These are phyloP conservation scores for Begonia peltatifolia DNA, from an alignment of 306 rosid species.

Conservation along the genomic window DNA sequence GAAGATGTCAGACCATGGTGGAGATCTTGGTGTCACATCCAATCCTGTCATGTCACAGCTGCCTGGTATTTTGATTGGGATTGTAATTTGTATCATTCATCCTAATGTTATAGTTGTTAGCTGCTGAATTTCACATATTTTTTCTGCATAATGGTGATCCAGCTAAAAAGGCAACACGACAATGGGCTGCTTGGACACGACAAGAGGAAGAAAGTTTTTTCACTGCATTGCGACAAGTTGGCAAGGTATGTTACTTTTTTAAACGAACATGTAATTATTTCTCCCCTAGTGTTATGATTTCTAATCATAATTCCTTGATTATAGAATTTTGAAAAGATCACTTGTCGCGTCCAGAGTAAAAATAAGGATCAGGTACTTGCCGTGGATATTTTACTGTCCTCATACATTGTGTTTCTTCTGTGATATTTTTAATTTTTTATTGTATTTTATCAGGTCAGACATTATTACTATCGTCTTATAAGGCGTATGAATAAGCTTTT, in stretches of 20 bases:
- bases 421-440: neutral
- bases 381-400: constrained; percentile 4
- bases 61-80: constrained; percentile 36
- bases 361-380: constrained; percentile 76
- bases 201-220: constrained; percentile 98
- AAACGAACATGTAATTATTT: constrained; percentile 9
- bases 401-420: constrained; percentile 1
- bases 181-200: constrained; percentile 99
- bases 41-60: constrained; percentile 24
- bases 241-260: constrained; percentile 40
- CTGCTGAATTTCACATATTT: neutral
- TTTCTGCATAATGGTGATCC: constrained; percentile 13
- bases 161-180: constrained; percentile 79
- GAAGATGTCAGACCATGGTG: constrained; percentile 31
- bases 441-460: constrained; percentile 56
- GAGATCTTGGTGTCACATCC: constrained; percentile 34
- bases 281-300: neutral
- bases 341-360: constrained; percentile 90
- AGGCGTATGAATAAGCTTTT: constrained; percentile 98
- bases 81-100: neutral
- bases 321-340: constrained; percentile 95
- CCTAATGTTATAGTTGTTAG: neutral
- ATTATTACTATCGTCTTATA: constrained; percentile 95
- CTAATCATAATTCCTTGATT: constrained; percentile 24
- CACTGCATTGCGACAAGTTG: constrained; percentile 87